These are phyloP conservation scores for Crithidia fasciculata DNA, from an alignment of 208 protist species.

Conservation along the genomic window DNA sequence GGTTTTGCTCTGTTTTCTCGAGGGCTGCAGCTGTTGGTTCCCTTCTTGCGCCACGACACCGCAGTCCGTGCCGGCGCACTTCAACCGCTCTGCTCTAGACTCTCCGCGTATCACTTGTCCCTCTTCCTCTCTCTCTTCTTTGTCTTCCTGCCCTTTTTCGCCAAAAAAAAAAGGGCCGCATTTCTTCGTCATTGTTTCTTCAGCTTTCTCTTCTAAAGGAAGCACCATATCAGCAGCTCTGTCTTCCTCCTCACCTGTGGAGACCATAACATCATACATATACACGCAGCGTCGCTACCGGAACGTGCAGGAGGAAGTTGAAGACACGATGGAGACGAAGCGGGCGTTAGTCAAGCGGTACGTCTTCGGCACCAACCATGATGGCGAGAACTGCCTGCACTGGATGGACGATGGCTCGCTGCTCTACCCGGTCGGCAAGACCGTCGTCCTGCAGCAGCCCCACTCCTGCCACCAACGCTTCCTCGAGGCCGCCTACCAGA, in stretches of 20 bases:
- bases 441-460: constrained; percentile 82
- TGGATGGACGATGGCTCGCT: constrained; percentile 90
- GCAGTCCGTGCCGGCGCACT: too few relatives aligned
- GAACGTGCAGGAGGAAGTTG: too few relatives aligned
- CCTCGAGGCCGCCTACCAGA: constrained; percentile 69
- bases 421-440: constrained; percentile 88
- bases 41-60: too few relatives aligned
- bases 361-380: constrained; percentile 18
- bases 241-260: too few relatives aligned
- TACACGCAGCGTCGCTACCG: too few relatives aligned
- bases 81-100: too few relatives aligned
- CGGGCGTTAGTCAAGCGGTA: constrained; percentile 79
- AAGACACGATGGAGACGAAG: constrained; percentile 31
- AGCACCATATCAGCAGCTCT: not conserved
- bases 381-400: constrained; percentile 67
- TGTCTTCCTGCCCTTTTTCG: constrained; percentile 2
- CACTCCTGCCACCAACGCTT: constrained; percentile 85
- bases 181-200: not conserved
- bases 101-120: too few relatives aligned
- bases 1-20: too few relatives aligned
- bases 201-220: not conserved
- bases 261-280: too few relatives aligned
- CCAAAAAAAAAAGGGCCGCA: not conserved
- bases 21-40: too few relatives aligned
- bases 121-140: constrained; percentile 20